Conservation (phyloP, 148 eudicot species). For the Bassia scoparia region DNA sequence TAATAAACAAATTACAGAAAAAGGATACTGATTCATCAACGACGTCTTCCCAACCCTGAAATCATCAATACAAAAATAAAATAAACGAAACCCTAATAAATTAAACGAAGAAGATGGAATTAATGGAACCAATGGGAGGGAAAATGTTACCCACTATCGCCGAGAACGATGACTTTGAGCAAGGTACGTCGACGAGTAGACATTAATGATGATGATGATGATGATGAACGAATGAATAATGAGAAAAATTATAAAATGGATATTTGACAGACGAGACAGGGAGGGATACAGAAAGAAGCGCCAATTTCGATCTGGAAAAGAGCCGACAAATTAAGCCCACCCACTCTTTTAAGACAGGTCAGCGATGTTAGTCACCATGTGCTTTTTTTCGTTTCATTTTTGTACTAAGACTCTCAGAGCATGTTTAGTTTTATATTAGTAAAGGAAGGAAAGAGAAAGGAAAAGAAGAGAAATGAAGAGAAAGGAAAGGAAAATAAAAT, state of each 20-base stretch:
- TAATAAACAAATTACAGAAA: not conserved
- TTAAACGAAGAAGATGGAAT: not conserved
- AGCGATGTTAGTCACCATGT: too few relatives aligned
- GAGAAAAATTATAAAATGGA: not conserved
- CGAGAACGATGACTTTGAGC: conserved; percentile 71
- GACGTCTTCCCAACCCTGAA: conserved; percentile 75
- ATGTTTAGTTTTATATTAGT: too few relatives aligned
- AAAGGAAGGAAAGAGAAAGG: too few relatives aligned
- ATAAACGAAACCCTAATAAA: not conserved
- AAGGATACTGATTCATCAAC: conserved; percentile 87
- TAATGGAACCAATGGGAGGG: not conserved
- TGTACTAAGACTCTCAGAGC: too few relatives aligned
- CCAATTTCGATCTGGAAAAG: conserved; percentile 34
- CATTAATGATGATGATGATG: conserved; percentile 27
- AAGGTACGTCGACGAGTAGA: conserved; percentile 55
- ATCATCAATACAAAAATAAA: not conserved
- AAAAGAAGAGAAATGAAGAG: too few relatives aligned
- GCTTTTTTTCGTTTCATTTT: too few relatives aligned
- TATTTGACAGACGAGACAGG: not conserved
- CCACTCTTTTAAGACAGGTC: too few relatives aligned
- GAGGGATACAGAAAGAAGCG: conserved; percentile 32
- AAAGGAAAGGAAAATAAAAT: too few relatives aligned
- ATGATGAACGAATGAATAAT: not conserved
- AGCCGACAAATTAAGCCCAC: too few relatives aligned
- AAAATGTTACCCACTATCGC: conserved; percentile 56